Evolutionary conservation across 1,139 yeast genomes (phyloP), one percentile per base, ranked within the genome.

Genomic region (Petasospora fabianii): DNA sequence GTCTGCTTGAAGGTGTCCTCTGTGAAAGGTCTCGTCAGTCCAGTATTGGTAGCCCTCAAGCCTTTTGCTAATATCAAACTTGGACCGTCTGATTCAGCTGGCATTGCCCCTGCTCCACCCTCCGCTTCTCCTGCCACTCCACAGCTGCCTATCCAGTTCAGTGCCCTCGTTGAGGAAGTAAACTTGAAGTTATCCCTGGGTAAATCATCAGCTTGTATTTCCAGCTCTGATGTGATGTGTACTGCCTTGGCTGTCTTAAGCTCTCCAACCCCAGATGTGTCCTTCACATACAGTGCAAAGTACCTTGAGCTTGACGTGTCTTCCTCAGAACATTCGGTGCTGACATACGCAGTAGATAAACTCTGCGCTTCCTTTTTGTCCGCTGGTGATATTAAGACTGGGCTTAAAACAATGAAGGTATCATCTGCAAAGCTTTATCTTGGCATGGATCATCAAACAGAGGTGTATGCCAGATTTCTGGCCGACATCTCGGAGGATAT

Each of bases 301-400:
- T 45, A 40, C 35, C 34, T 45, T 17, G 48, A 43, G 29, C 28
- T 45, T 19, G 46, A 43, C 21, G 21, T 40, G 11, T 21, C 41
- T 5, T 40, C 42, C 10, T 30, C 35, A 3, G 32, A 30, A 14
- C 29, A 32, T 9, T 33, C 48, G 1, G 39, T 40, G 5, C 6
- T 41, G 6, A 37, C 36, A 9, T 44, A 39, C 33, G 35, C 40
- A 5, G 31, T 41, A 6, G 29, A 42, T 1, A 30, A 35, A 6
- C 35, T 37, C 24, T 11, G 24, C 3, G 32, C 39, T 4, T 34
- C 39, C 2, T 29, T 22, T 3, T 18, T 39, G 1, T 27, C 35
- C 6, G 27, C 26, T 18, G 42, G 41, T 18, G 16, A 21, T 21
- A 4, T 33, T 3, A 2, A 18, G 4, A n/a, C 8, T 4, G 48